Percentiles rank a stretch among this genome's conserved stretches.
Evolutionary conservation across 1,284 basidiomycete species (phyloP).

Genomic region (Heterobasidion occidentale): DNA sequence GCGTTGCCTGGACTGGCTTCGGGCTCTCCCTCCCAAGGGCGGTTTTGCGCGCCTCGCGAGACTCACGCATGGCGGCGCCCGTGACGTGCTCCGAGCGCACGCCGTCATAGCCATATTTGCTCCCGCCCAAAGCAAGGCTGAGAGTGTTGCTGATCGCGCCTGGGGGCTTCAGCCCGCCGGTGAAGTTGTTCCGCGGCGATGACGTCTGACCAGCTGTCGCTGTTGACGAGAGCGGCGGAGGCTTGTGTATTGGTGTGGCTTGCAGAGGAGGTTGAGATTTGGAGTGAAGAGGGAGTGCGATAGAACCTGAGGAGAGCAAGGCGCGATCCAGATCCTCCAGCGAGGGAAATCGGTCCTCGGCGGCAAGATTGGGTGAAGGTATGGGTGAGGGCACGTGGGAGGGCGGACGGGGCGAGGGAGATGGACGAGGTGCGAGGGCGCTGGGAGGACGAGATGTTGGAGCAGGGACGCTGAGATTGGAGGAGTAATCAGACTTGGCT

Average conservation of each 20-base stretch:
- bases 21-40: background rate
- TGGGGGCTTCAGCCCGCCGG: background rate
- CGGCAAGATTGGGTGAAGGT: constrained; percentile 34
- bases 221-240: background rate
- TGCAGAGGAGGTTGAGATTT: constrained; percentile 2
- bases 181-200: background rate
- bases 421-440: constrained; percentile 39
- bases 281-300: background rate
- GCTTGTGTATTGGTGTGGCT: background rate
- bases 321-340: constrained; percentile 69
- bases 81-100: constrained; percentile 45
- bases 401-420: constrained; percentile 20
- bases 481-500: constrained; percentile 55
- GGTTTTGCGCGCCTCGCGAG: constrained; percentile 9
- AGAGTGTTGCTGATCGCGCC: constrained; percentile 2
- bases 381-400: constrained; percentile 15
- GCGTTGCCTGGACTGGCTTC: constrained; percentile 1
- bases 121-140: background rate
- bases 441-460: constrained; percentile 20
- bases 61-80: constrained; percentile 45
- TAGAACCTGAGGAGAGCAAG: constrained; percentile 28
- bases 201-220: background rate
- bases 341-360: constrained; percentile 68
- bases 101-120: constrained; percentile 14
- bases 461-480: constrained; percentile 6